phyloP scores from a whole-genome alignment of 768 basidiomycete genomes.

The Atractiella rhizophila region DNA sequence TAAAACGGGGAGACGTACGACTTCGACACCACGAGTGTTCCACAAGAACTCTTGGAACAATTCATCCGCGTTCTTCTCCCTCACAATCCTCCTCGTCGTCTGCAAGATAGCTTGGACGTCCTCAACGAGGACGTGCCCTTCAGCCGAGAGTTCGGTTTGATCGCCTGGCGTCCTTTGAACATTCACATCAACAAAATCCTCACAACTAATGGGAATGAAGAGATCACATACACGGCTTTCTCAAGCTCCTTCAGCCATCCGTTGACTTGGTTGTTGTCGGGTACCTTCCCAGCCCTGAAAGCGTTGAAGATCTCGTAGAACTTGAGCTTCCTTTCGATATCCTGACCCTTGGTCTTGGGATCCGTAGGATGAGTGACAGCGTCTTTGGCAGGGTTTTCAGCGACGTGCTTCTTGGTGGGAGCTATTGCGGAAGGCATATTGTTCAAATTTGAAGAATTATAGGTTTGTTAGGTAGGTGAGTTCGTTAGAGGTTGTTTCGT shows the following conservation, averaged over 20 bases:
- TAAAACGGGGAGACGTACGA: neutral
- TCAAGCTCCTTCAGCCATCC: too few relatives aligned
- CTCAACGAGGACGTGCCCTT: constrained; percentile 47
- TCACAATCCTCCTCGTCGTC: constrained; percentile 26
- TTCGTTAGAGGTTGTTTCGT: too few relatives aligned
- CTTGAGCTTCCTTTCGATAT: constrained; percentile 53
- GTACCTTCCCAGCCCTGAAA: constrained; percentile 30
- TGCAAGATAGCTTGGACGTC: constrained; percentile 58
- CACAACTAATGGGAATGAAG: neutral
- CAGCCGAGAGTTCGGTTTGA: constrained; percentile 39
- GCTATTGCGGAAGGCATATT: too few relatives aligned
- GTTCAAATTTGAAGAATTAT: neutral
- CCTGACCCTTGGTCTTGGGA: constrained; percentile 35
- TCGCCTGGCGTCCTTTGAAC: constrained; percentile 25
- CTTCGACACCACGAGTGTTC: neutral
- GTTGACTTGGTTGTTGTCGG: constrained; percentile 9
- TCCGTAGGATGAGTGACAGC: constrained; percentile 44
- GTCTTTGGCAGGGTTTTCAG: neutral
- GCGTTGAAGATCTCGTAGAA: constrained; percentile 60
- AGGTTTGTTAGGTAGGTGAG: too few relatives aligned
- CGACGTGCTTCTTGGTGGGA: too few relatives aligned
- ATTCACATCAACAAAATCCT: neutral
- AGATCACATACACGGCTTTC: neutral
- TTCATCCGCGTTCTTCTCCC: constrained; percentile 30
- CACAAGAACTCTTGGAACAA: constrained; percentile 36